Base-by-base conservation (phyloP, 1,284 basidiomycete species). In the Hypsizygus ulmarius region DNA sequence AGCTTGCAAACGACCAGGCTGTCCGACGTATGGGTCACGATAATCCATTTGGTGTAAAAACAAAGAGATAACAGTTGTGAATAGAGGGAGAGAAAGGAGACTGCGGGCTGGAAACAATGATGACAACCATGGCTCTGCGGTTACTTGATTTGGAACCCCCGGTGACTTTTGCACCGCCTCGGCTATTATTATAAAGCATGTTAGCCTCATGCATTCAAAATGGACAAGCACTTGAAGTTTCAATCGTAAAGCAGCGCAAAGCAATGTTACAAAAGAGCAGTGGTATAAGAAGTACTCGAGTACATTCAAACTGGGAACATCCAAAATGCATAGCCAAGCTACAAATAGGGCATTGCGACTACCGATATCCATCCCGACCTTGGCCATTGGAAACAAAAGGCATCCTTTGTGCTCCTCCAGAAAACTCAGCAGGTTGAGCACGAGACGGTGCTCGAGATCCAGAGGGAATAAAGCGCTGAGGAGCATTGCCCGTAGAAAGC, bases 11-110 rank as follows among this genome's bases (percentile, higher is more conserved):
- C 59, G 60, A 8, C 63, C 66, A 51, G 72, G 64, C 45, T 71
- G 71, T 49, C 68, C 65, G 46, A 68, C 54, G 58, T 82, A 79
- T 15, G 79, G 79, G 58, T 84, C 80, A 50, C 64, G 69, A 43
- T 67, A 69, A 4, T 68, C 56, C 68, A 70, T 70, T 37, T 16
- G 44, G 12, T 42, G 16, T 19, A 5, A 43, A 30, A 34, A 7
- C 12, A 21, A 19, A 14, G 19, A 3, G 29, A 39, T 46, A 44
- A 32, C 15, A 37, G 33, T 34, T 12, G 32, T 29, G 16, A n/a
- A n/a, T n/a, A n/a, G 29, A 12, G 36, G 39, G n/a, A 28, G 39
- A 11, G 33, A 34, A 43, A n/a, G 32, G 11, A 35, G 32, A 48
- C 43, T 47, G 43, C 49, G 44, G 44, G n/a, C 42, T 35, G 35